A percentile compares a stretch with the other conserved stretches of the same genome.
These are phyloP conservation scores for Oryza longistaminata DNA, from an alignment of 176 grass and related monocot species.

Conservation along the genomic window DNA sequence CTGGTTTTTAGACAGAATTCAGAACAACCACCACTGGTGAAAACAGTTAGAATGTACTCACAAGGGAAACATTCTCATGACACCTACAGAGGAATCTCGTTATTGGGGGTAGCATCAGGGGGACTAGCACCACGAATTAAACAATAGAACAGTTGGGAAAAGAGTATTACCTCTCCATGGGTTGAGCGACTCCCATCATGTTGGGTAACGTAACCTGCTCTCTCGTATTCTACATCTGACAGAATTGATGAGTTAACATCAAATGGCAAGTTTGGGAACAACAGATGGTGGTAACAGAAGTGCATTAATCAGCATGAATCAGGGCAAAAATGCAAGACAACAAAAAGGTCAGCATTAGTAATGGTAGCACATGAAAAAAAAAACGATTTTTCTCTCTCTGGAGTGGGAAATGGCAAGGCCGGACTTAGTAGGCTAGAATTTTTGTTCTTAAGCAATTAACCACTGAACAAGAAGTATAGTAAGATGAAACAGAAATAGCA, in stretches of 20 bases:
- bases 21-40: not conserved
- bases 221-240: constrained; percentile 47
- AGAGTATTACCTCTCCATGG: constrained; percentile 56
- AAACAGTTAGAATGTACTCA: not conserved
- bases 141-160: constrained; percentile 21
- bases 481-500: not conserved
- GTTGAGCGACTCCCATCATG: constrained; percentile 72
- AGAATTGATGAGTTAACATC: constrained; percentile 33
- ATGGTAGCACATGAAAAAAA: not conserved
- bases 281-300: not conserved
- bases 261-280: constrained; percentile 7
- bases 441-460: not conserved
- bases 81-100: not conserved
- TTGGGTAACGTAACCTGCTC: constrained; percentile 48
- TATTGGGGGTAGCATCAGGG: not conserved
- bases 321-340: not conserved
- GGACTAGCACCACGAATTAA: not conserved
- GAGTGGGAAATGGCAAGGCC: not conserved
- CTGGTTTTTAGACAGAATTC: not conserved
- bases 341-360: not conserved
- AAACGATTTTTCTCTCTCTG: not conserved
- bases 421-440: not conserved
- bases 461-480: constrained; percentile 13
- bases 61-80: not conserved
- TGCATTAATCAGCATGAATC: not conserved